Conservation (phyloP, 2,329 filamentous ascomycete genomes). For the Fusarium metavorans region DNA sequence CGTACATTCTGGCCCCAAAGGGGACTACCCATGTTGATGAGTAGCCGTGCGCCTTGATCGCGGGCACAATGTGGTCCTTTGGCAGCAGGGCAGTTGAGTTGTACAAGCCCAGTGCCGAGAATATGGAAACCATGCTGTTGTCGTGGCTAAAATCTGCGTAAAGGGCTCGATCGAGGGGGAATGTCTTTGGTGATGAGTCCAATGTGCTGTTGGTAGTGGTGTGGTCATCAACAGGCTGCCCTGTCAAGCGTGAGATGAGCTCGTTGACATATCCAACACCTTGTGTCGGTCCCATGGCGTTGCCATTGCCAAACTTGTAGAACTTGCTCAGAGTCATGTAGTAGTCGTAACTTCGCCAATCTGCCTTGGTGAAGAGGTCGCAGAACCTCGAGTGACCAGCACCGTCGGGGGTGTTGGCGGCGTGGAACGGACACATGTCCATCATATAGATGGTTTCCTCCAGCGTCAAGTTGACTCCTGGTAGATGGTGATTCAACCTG, state of each 20-base stretch:
- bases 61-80: conserved; percentile 61
- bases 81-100: conserved; percentile 70
- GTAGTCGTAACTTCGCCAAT: conserved; percentile 87
- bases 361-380: conserved; percentile 75
- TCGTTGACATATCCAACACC: conserved; percentile 92
- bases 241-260: conserved; percentile 83
- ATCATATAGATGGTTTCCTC: conserved; percentile 79
- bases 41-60: conserved; percentile 72
- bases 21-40: conserved; percentile 84
- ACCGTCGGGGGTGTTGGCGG: conserved; percentile 71
- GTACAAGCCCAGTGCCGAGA: conserved; percentile 83
- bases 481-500: conserved; percentile 76
- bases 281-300: conserved; percentile 83
- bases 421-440: conserved; percentile 90
- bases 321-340: conserved; percentile 84
- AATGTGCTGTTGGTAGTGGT: conserved; percentile 85
- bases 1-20: conserved; percentile 83
- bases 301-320: conserved; percentile 84
- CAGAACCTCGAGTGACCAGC: conserved; percentile 76
- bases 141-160: conserved; percentile 96
- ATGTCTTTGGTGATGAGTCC: conserved; percentile 74
- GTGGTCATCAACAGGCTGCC: conserved; percentile 74
- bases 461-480: conserved; percentile 73
- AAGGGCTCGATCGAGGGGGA: conserved; percentile 75
- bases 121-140: conserved; percentile 84